Conservation (phyloP, 2,329 filamentous ascomycete species). For the Alternaria atra region DNA sequence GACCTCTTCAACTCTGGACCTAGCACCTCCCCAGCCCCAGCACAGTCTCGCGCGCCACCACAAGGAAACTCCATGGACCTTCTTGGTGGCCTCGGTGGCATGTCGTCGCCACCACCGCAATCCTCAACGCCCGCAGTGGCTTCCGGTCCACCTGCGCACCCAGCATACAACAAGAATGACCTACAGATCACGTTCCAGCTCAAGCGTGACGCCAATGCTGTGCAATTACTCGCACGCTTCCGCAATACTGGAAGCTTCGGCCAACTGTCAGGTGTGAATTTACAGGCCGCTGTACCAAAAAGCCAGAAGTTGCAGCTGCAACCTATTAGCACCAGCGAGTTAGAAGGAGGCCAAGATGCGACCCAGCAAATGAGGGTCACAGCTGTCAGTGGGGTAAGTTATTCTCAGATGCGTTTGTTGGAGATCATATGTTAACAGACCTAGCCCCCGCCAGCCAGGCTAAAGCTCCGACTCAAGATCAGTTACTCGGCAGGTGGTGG, state of each 20-base stretch:
- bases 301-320: constrained; percentile 93
- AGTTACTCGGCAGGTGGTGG: constrained; percentile 76
- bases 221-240: constrained; percentile 87
- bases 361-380: constrained; percentile 90
- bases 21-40: constrained; percentile 50
- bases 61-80: constrained; percentile 52
- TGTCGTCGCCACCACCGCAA: constrained; percentile 59
- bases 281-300: constrained; percentile 96
- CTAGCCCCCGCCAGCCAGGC: constrained; percentile 72
- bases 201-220: constrained; percentile 80
- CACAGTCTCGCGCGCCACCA: constrained; percentile 52
- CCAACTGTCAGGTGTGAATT: constrained; percentile 75
- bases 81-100: constrained; percentile 55
- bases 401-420: not conserved
- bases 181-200: constrained; percentile 82
- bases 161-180: constrained; percentile 87
- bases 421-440: constrained; percentile 28
- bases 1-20: constrained; percentile 75
- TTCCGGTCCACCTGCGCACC: constrained; percentile 62
- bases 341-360: constrained; percentile 81
- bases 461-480: constrained; percentile 87
- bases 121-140: constrained; percentile 50
- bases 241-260: constrained; percentile 75
- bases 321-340: constrained; percentile 82
- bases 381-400: constrained; percentile 86